Percentiles rank a stretch among this genome's conserved stretches.
Conservation (phyloP, 192 early-diverging fungal species). For the Phlyctochytrium bullatum region DNA sequence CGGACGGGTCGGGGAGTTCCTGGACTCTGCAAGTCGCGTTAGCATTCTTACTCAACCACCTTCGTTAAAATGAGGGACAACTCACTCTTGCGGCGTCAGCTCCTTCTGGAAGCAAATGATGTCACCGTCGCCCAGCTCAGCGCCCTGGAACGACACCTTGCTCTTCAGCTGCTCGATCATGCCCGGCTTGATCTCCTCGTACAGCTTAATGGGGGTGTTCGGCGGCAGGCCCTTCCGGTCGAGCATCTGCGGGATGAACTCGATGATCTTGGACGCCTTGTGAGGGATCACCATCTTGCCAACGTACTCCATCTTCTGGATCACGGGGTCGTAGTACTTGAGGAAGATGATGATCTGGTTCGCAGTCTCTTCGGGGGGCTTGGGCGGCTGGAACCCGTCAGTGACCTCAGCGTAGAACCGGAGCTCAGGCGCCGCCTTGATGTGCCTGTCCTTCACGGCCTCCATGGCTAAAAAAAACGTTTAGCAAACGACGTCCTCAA, state of each 20-base stretch:
- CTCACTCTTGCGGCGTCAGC: slow-evolving; percentile 34
- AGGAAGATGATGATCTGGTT: slow-evolving; percentile 68
- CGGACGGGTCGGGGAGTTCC: slow-evolving; percentile 41
- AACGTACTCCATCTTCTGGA: slow-evolving; percentile 51
- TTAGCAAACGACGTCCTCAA: too few relatives aligned
- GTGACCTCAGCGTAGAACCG: slow-evolving; percentile 43
- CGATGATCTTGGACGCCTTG: slow-evolving; percentile 44
- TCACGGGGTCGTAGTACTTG: slow-evolving; percentile 77
- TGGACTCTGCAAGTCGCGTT: neutral
- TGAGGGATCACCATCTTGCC: slow-evolving; percentile 26
- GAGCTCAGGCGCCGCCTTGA: slow-evolving; percentile 30
- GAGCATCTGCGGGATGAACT: slow-evolving; percentile 57
- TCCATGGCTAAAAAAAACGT: slow-evolving; percentile 29
- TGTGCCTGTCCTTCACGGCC: slow-evolving; percentile 22
- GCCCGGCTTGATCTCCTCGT: slow-evolving; percentile 90
- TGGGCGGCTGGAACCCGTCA: slow-evolving; percentile 1
- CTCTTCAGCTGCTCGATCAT: slow-evolving; percentile 81
- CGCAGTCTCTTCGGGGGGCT: neutral
- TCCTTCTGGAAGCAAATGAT: slow-evolving; percentile 81
- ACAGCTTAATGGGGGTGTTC: slow-evolving; percentile 60
- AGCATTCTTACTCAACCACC: neutral
- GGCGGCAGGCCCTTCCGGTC: slow-evolving; percentile 53
- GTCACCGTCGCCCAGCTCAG: slow-evolving; percentile 92
- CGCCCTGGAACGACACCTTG: slow-evolving; percentile 58
- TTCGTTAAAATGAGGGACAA: slow-evolving; percentile 35